Evolutionary conservation across 2,329 filamentous ascomycete genomes (phyloP), one percentile per base, ranked within the genome.

Genomic region (Akanthomyces uredinophilus): DNA sequence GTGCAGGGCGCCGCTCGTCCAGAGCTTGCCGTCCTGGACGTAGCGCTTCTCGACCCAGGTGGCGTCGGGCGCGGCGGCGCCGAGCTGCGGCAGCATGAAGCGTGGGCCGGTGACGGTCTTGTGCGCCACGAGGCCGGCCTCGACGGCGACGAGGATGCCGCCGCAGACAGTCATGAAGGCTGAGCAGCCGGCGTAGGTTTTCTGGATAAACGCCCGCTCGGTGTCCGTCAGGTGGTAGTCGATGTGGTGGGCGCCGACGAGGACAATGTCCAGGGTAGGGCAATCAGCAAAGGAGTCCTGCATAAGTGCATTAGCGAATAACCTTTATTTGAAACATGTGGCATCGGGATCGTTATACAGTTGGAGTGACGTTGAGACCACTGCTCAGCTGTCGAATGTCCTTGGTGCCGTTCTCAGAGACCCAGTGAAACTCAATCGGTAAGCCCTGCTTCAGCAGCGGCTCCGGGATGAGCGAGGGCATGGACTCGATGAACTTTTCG

Each of bases 161-260:
- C 70, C 75, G 61, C 77, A 79, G 63, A 79, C 71, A 55, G 69
- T 69, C 16, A 79, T 61, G 66, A 78, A 78, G 2, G 75, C 76
- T 10, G 70, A 50, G 67, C 72, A 76, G 8, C 70, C 63, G 0
- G 70, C 67, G 65, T 71, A 73, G 10, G 67, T 62, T 63, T 76
- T 74, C 53, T 72, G 74, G 44, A 78, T 64, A 64, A 72, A 79
- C 8, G 66, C 68, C 2, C 75, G 63, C 59, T 79, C 77, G 5
- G 65, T 63, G 11, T 71, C 68, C n/a, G 54, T 75, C 3, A 68
- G 66, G 5, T 64, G 62, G 58, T 78, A 74, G 2, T 44, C 53
- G 1, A 64, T 4, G 14, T 68, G 43, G 39, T 72, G 67, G 6
- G 77, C 77, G 0, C 77, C 77, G 60, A 78, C 74, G 49, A 79